phyloP scores from a whole-genome alignment of 805 yeast species.

The Candida methanosorbosa region DNA sequence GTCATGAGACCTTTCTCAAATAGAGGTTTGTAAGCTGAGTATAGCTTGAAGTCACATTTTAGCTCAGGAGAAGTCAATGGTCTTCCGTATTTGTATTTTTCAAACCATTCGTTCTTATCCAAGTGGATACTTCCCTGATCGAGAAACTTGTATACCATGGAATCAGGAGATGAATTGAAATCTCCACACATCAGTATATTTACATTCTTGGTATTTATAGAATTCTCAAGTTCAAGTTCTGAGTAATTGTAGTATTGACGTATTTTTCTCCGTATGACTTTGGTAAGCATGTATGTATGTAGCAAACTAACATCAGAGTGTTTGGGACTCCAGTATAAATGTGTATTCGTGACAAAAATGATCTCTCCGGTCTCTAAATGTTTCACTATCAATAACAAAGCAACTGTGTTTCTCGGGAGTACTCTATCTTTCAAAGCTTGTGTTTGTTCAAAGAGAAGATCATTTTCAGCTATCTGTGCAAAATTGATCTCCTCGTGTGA shows the following conservation, averaged over 20 bases:
- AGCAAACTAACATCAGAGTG: conserved; percentile 45
- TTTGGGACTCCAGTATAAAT: conserved; percentile 49
- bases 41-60: conserved; percentile 6
- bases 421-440: conserved; percentile 27
- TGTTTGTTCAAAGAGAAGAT: conserved; percentile 23
- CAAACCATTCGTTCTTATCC: conserved; percentile 7
- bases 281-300: conserved; percentile 40
- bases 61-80: neutral
- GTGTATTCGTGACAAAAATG: conserved; percentile 48
- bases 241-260: conserved; percentile 10
- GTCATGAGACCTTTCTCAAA: conserved; percentile 14
- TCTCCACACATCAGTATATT: conserved; percentile 47
- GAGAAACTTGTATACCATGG: conserved; percentile 38
- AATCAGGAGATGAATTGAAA: conserved; percentile 42
- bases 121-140: conserved; percentile 10
- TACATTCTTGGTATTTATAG: conserved; percentile 15
- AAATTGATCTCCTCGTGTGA: conserved; percentile 23
- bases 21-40: conserved; percentile 20
- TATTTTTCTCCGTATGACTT: conserved; percentile 20
- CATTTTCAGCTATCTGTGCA: conserved; percentile 19
- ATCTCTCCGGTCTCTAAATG: conserved; percentile 32
- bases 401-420: conserved; percentile 46
- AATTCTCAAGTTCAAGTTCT: conserved; percentile 6
- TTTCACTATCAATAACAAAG: conserved; percentile 36
- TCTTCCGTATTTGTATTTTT: conserved; percentile 2